Conservation (phyloP, 139 green algal species). For the Chlorella sp. region DNA sequence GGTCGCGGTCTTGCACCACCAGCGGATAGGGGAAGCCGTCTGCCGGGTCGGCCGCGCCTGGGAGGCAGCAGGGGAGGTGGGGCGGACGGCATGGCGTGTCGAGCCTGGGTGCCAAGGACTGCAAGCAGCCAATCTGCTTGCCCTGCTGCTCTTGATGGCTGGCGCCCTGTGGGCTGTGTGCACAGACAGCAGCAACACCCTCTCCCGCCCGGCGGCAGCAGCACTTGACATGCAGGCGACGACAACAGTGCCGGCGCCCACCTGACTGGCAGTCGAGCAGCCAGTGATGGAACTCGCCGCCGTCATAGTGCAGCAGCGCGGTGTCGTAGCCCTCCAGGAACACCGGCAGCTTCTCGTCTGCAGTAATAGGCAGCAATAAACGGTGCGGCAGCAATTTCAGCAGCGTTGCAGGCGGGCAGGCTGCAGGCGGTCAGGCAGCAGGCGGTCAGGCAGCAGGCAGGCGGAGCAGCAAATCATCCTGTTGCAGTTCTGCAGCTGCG, state of each 20-base stretch:
- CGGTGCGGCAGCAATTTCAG: not conserved
- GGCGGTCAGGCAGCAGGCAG: too few species aligned
- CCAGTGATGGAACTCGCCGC: slow-evolving; percentile 47
- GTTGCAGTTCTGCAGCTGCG: too few species aligned
- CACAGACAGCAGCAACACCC: too few species aligned
- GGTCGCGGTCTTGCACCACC: slow-evolving; percentile 49
- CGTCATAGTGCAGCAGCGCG: slow-evolving; percentile 36
- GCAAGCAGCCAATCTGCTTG: too few species aligned
- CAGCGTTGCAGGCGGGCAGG: not conserved
- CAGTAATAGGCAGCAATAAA: not conserved
- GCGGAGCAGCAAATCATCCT: not conserved
- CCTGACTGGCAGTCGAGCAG: slow-evolving; percentile 38
- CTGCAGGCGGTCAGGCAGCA: too few species aligned
- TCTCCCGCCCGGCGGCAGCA: too few species aligned
- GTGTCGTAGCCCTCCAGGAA: slow-evolving; percentile 42
- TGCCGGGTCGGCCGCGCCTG: slow-evolving; percentile 33
- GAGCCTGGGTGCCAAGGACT: too few species aligned
- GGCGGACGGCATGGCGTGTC: too few species aligned
- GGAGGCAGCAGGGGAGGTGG: not conserved
- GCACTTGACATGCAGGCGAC: too few species aligned
- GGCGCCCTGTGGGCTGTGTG: too few species aligned
- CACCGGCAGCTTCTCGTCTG: slow-evolving; percentile 51
- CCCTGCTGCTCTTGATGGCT: too few species aligned
- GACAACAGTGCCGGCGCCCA: not conserved
- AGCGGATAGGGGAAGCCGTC: slow-evolving; percentile 43